Percentiles rank a stretch among this genome's conserved stretches.
phyloP scores from a whole-genome alignment of 352 stramenopile genomes.

The Pythium utonaiense region DNA sequence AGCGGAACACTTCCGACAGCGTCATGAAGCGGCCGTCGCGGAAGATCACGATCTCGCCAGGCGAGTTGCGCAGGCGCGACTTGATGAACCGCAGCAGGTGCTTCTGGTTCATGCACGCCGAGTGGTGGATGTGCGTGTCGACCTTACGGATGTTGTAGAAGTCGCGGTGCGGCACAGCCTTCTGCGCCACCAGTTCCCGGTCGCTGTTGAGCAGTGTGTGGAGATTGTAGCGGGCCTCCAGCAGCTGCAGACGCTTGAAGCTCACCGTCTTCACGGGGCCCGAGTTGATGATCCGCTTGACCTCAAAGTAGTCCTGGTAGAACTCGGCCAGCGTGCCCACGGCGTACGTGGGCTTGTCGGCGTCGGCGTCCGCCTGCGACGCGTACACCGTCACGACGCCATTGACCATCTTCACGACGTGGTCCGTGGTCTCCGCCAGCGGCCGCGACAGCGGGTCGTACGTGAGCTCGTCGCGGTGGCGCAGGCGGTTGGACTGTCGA shows the following conservation, averaged over 20 bases:
- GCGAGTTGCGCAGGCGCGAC: slow-evolving; percentile 68
- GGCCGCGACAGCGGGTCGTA: slow-evolving; percentile 56
- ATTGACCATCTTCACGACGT: slow-evolving; percentile 54
- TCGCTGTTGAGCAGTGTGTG: slow-evolving; percentile 96
- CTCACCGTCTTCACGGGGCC: slow-evolving; percentile 84
- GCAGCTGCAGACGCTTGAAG: slow-evolving; percentile 86
- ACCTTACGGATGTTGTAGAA: slow-evolving; percentile 99
- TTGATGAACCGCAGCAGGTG: slow-evolving; percentile 93
- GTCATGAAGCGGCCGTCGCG: slow-evolving; percentile 95
- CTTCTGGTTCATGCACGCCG: slow-evolving; percentile 96
- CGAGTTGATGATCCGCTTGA: slow-evolving; percentile 85
- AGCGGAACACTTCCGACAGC: slow-evolving; percentile 93
- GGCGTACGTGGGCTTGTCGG: slow-evolving; percentile 30
- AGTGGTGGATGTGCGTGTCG: slow-evolving; percentile 99
- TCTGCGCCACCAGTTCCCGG: slow-evolving; percentile 93
- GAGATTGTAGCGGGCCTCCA: slow-evolving; percentile 94
- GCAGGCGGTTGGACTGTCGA: slow-evolving; percentile 34
- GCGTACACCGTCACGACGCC: slow-evolving; percentile 54
- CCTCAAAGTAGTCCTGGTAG: slow-evolving; percentile 72
- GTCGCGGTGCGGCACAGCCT: slow-evolving; percentile 96
- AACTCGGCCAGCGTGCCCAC: slow-evolving; percentile 55
- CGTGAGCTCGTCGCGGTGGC: slow-evolving; percentile 69
- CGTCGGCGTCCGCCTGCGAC: slow-evolving; percentile 15
- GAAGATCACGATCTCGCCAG: slow-evolving; percentile 94
- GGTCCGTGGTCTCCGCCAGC: slow-evolving; percentile 40